Percentiles rank a stretch among this genome's conserved stretches.
Conservation (phyloP, 805 yeast genomes). For the Saturnispora mendoncae region DNA sequence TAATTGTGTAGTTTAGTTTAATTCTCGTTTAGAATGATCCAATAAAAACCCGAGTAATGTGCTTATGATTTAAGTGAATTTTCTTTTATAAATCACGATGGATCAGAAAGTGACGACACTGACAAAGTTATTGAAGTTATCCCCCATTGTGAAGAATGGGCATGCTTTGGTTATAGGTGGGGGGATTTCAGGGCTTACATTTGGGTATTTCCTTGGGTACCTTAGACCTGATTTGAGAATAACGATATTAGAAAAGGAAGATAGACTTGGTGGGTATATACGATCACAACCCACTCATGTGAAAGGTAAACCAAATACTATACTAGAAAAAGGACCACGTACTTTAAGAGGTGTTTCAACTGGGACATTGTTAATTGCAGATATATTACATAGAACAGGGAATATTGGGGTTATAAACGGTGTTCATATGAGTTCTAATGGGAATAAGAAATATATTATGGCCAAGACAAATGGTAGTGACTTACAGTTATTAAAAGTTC, state of each 20-base stretch:
- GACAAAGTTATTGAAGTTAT: background rate
- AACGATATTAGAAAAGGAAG: conserved; percentile 48
- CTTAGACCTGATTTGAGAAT: conserved; percentile 72
- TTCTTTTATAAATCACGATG: conserved; percentile 10
- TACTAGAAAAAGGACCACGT: conserved; percentile 83
- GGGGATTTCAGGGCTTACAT: conserved; percentile 81
- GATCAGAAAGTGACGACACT: conserved; percentile 5
- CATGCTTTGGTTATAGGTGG: conserved; percentile 71
- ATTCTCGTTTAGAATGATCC: too few relatives aligned
- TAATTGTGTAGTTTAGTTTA: background rate
- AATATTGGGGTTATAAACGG: conserved; percentile 45
- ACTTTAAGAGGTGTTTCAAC: conserved; percentile 77
- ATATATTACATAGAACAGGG: conserved; percentile 44
- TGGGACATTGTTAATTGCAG: conserved; percentile 65
- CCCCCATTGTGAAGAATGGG: conserved; percentile 23
- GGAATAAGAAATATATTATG: conserved; percentile 65
- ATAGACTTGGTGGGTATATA: conserved; percentile 75
- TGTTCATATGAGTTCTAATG: conserved; percentile 46
- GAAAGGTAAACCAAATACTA: conserved; percentile 22
- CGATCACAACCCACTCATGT: conserved; percentile 37
- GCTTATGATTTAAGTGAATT: conserved; percentile 15
- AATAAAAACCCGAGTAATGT: conserved; percentile 6
- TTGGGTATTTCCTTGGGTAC: conserved; percentile 55
- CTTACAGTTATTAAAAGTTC: conserved; percentile 36
- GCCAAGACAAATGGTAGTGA: conserved; percentile 21